Base-by-base conservation (phyloP, 2,329 filamentous ascomycete genomes). In the Colletotrichum nymphaeae region DNA sequence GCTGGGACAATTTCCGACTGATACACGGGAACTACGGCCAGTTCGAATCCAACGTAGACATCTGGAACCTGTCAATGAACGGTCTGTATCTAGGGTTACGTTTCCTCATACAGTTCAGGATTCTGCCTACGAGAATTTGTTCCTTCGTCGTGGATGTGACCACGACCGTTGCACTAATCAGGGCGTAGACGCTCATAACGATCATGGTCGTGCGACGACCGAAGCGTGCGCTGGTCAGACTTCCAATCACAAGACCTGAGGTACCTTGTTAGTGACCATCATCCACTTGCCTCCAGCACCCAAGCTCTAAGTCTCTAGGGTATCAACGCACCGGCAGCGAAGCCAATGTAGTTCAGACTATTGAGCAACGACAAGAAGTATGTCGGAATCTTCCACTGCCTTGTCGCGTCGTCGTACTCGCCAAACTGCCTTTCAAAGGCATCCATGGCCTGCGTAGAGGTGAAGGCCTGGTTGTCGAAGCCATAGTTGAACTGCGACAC, bases 401-500 rank as follows among this genome's bases (percentile, higher is more conserved):
- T 68, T 74, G 5, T 76, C n/a, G 55, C 60, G 9, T 24, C 37
- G 55, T 73, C 19, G 73, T 78, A 80, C 14, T 74, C 74, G 22
- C 82, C 83, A 67, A 84, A 84, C 49, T 81, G 77, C 53, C 69
- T 74, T 7, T 76, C 76, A 69, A 84, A 85, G 24, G 81, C 74
- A 22, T 78, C 76, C 83, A 84, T 84, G 24, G 83, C 79, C 73
- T 85, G 82, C 0, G 80, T 82, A 2, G 80, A 81, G 9, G 79
- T 76, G 75, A 83, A 83, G n/a, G 66, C 62, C 24, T 69, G 69
- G 56, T 82, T 81, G 72, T 84, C 83, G 56, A 84, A 83, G 65
- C 82, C 82, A 79, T 83, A 85, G 75, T 84, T 84, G 75, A 84
- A 78, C 22, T 78, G 77, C 1, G 81, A 83, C 1, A 84, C 52